Base-by-base conservation (phyloP, 2,329 filamentous ascomycete genomes). In the Neofusicoccum sp. region DNA sequence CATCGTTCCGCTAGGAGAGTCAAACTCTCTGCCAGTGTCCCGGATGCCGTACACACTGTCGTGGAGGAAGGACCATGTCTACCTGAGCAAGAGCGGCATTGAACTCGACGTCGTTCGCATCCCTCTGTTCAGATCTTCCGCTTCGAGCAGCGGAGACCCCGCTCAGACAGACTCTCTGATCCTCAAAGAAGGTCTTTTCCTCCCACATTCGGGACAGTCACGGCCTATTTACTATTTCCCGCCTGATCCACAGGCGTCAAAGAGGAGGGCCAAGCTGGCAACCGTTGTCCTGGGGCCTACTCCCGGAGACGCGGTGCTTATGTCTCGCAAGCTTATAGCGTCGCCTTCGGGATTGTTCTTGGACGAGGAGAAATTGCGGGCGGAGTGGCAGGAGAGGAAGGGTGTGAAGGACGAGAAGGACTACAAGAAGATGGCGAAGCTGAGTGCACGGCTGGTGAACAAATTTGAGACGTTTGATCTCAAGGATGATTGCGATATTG, bases 401-500 rank as follows among this genome's bases (percentile, higher is more conserved):
- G 45, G 41, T 9, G 61, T 14, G 54, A 51, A 9, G 31, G 28
- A 12, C 2, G 24, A 33, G 7, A n/a, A n/a, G 11, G 57, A 24
- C 16, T 31, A 57, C 26, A 33, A 31, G 40, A 34, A 34, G 11
- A 61, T 54, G 34, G 26, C 12, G 28, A 54, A 24, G 41, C 20
- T 48, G 16, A 58, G 48, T 20, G 63, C 61, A 3, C 36, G 51
- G 16, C 28, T 64, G 40, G 36, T 62, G 31, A 34, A 14, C 47
- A 64, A 63, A 44, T 62, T 53, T 41, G 62, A 64, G 43, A 61
- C 43, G 8, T 64, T 64, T 40, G 59, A 61, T 24, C 24, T 20
- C 6, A 47, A 58, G 31, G 58, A 64, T 44, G 63, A 64, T 61
- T 64, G 63, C 45, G 61, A 63, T 38, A 62, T 63, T 26, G 62